Evolutionary conservation across 73 alveolate genomes (phyloP), one percentile per base, ranked within the genome.

Genomic region (Tetrahymena malaccensis): DNA sequence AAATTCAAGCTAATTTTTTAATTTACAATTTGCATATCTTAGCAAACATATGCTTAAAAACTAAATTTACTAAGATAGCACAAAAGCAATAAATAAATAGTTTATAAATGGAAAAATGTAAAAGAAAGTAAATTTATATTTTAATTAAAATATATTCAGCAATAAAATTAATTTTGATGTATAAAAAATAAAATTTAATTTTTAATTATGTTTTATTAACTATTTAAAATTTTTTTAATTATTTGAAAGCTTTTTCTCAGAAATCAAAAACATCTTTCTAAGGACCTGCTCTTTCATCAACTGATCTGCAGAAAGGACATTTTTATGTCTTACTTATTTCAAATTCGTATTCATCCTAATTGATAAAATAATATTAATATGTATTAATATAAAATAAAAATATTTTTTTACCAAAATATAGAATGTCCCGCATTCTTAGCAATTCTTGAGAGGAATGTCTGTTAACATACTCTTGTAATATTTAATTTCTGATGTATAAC

Each of bases 241-340:
- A 70, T 70, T 25, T 11, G 22, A 3, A 70, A n/a, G 37, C 37
- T 27, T 70, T 40, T 40, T 1, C 38, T 93, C 95, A 93, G 34
- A 93, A 34, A 38, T 93, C 95, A 38, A 93, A 93, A 27, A 93
- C 83, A 43, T 93, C 95, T 44, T 93, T 93, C 85, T 93, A 38
- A n/a, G 89, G 89, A n/a, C 43, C 83, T 38, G 84, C 83, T 93
- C 85, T 93, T 38, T 93, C 83, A 93, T 93, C 95, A 38, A 43
- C 38, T 7, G 95, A 17, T 93, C 95, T 93, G 43, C 95, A 93
- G 85, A 93, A 93, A 34, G 95, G 95, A 93, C 95, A 93, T 34
- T 93, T 34, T 35, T 33, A 8, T 22, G 50, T 93, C 85, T 93
- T 43, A 93, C 56, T 57, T 34, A 43, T 43, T 43, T 93, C 95